Evolutionary conservation across 1,284 basidiomycete genomes (phyloP).

Genomic region (Boletus sp.): DNA sequence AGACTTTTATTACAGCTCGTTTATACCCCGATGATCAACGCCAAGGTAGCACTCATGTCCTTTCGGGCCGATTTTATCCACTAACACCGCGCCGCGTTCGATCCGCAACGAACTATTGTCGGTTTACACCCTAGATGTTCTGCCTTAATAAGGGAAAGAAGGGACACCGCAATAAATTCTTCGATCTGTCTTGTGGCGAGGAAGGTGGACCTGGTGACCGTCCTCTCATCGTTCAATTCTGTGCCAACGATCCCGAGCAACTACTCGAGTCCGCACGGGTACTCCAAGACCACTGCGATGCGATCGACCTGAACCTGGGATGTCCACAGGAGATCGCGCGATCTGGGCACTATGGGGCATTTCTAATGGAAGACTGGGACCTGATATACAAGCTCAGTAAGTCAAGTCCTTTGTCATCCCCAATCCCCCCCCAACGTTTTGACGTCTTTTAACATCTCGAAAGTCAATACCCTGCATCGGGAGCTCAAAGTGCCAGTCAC

Average conservation of each 20-base stretch:
- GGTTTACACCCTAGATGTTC: slow-evolving; percentile 52
- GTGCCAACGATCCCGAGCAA: slow-evolving; percentile 82
- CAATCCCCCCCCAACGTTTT: not conserved
- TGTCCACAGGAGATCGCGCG: slow-evolving; percentile 96
- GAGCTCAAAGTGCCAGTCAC: slow-evolving; percentile 89
- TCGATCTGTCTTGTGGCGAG: slow-evolving; percentile 65
- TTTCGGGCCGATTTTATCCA: not conserved
- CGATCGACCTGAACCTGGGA: slow-evolving; percentile 92
- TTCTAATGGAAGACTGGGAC: slow-evolving; percentile 93
- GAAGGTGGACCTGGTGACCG: slow-evolving; percentile 67
- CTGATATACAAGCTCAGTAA: slow-evolving; percentile 76
- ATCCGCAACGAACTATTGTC: not conserved
- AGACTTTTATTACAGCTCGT: slow-evolving; percentile 49
- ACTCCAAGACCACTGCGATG: slow-evolving; percentile 79
- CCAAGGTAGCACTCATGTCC: slow-evolving; percentile 52
- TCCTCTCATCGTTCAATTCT: slow-evolving; percentile 92
- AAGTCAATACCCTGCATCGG: slow-evolving; percentile 81
- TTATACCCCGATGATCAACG: slow-evolving; percentile 98
- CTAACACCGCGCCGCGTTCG: not conserved
- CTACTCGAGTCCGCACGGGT: slow-evolving; percentile 74
- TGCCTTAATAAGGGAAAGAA: slow-evolving; percentile 47
- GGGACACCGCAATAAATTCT: slow-evolving; percentile 58
- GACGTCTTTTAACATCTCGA: not conserved
- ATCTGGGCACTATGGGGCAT: slow-evolving; percentile 85
- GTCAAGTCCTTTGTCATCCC: slow-evolving; percentile 31